These are phyloP conservation scores for Microcos paniculata DNA, from an alignment of 345 rosid species.

Conservation along the genomic window DNA sequence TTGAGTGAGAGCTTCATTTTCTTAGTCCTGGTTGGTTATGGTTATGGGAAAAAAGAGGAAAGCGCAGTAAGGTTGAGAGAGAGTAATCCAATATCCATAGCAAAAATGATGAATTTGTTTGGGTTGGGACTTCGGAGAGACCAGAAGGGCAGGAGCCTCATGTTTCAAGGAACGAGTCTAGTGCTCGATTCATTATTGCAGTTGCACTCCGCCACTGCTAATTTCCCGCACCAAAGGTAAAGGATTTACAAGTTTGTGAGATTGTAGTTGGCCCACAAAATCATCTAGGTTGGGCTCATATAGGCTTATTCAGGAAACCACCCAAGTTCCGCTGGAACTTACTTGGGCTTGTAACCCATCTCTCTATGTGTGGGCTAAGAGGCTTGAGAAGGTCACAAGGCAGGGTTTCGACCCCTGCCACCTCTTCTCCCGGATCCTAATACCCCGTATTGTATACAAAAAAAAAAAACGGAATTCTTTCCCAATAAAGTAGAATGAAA, in stretches of 20 bases:
- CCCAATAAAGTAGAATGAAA: too few species aligned
- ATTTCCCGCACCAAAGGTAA: background rate
- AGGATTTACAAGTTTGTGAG: too few species aligned
- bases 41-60: background rate
- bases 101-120: background rate
- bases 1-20: conserved; percentile 55
- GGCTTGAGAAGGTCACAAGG: too few species aligned
- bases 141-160: background rate
- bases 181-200: background rate
- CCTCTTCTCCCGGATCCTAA: too few species aligned
- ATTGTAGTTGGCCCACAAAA: too few species aligned
- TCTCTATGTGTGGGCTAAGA: too few species aligned
- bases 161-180: background rate
- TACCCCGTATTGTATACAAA: too few species aligned
- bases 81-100: background rate
- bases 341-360: too few species aligned
- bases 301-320: background rate
- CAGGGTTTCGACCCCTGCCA: too few species aligned
- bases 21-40: background rate
- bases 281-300: background rate
- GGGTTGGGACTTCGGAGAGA: background rate
- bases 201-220: too few species aligned
- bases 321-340: too few species aligned
- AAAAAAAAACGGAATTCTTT: too few species aligned
- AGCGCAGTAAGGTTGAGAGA: background rate